Conservation (phyloP, 2,329 filamentous ascomycete species). For the Alternaria infectoria region DNA sequence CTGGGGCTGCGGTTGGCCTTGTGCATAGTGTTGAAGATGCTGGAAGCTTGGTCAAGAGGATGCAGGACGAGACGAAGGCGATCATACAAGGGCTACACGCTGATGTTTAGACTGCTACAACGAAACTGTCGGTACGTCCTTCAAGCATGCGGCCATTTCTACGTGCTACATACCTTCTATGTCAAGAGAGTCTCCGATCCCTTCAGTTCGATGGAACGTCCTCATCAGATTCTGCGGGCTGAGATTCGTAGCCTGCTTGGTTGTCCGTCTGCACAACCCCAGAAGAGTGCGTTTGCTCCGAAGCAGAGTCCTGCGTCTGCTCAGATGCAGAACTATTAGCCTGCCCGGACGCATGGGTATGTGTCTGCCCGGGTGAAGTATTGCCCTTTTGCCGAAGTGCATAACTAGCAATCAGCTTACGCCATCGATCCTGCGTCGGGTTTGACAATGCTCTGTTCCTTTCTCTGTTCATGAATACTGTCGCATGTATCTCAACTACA, state of each 20-base stretch:
- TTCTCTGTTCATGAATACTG: accelerated
- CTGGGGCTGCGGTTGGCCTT: conserved; percentile 65
- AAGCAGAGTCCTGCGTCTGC: not conserved
- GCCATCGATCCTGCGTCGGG: accelerated
- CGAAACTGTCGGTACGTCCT: accelerated
- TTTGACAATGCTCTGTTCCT: not conserved
- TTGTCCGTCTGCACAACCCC: not conserved
- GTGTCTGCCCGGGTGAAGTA: not conserved
- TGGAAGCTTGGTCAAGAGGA: conserved; percentile 53
- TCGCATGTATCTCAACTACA: not conserved
- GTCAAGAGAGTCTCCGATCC: not conserved
- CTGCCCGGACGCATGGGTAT: not conserved
- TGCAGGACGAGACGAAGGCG: not conserved
- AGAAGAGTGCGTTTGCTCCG: not conserved
- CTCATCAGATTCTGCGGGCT: not conserved
- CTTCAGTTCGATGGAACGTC: not conserved
- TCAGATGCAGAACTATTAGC: not conserved
- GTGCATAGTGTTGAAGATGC: conserved; percentile 58
- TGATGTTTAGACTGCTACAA: not conserved
- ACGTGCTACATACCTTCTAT: not conserved
- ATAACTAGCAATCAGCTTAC: not conserved
- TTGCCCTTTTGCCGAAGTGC: not conserved
- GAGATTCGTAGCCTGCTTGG: not conserved
- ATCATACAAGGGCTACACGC: not conserved
- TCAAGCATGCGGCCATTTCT: not conserved